These are phyloP conservation scores for Patellifolia procumbens DNA, from an alignment of 179 eudicot genomes.

Conservation along the genomic window DNA sequence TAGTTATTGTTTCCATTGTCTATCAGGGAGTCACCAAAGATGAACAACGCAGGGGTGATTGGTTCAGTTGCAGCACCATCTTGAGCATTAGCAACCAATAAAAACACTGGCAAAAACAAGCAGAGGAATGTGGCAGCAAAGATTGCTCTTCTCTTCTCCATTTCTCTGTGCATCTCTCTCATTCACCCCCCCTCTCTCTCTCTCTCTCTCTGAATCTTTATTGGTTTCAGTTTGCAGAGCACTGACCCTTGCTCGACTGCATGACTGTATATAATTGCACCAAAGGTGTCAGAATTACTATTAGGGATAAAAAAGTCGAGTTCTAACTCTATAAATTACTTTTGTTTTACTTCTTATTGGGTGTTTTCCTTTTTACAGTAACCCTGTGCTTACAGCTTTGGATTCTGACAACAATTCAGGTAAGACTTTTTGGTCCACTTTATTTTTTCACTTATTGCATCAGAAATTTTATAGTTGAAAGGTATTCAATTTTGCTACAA, in stretches of 20 bases:
- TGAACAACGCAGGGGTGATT: conserved; percentile 47
- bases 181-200: conserved; percentile 6
- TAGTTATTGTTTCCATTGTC: conserved; percentile 50
- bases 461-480: background rate
- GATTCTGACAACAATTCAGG: conserved; percentile 6
- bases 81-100: conserved; percentile 25
- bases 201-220: background rate
- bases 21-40: conserved; percentile 49
- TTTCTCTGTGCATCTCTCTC: conserved; percentile 20
- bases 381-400: background rate
- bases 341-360: background rate
- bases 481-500: background rate
- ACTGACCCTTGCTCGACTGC: conserved; percentile 6
- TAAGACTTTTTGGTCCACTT: conserved; percentile 20
- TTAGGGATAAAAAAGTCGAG: background rate
- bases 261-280: conserved; percentile 27
- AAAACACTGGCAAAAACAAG: conserved; percentile 23
- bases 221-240: conserved; percentile 13
- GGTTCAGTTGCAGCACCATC: conserved; percentile 34
- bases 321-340: background rate
- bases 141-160: conserved; percentile 25
- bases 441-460: conserved; percentile 17
- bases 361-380: conserved; percentile 8
- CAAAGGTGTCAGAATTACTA: conserved; percentile 12
- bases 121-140: conserved; percentile 19